Evolutionary conservation across 2,329 filamentous ascomycete genomes (phyloP).

Genomic region (Biscogniauxia sp.): DNA sequence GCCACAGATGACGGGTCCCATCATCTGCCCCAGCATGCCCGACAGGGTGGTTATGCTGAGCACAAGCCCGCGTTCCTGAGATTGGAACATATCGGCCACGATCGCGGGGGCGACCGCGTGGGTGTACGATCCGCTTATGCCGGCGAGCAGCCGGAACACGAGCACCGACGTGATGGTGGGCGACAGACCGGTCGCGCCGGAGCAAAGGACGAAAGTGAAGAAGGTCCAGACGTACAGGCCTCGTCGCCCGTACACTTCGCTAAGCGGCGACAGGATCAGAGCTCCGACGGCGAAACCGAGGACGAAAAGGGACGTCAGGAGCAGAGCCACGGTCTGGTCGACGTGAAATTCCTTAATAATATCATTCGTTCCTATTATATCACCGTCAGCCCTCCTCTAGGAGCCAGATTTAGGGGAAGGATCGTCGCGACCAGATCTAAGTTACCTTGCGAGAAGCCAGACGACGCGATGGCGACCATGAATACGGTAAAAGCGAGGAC

Average conservation of each 20-base stretch:
- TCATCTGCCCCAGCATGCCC: conserved; percentile 22
- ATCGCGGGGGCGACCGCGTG: conserved; percentile 10
- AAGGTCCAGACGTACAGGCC: conserved; percentile 11
- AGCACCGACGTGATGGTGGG: conserved; percentile 8
- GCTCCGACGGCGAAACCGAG: conserved; percentile 31
- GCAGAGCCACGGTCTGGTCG: conserved; percentile 38
- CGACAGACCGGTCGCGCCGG: conserved; percentile 6
- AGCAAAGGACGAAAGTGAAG: conserved; percentile 4
- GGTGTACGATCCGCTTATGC: conserved; percentile 11
- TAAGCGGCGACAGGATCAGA: conserved; percentile 31
- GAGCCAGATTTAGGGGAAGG: conserved; percentile 1
- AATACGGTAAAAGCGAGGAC: conserved; percentile 41
- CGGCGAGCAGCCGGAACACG: conserved; percentile 7
- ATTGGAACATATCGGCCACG: conserved; percentile 11
- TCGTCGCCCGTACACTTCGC: conserved; percentile 32
- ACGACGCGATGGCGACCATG: conserved; percentile 42
- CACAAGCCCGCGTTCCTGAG: conserved; percentile 11
- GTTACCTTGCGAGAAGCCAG: conserved; percentile 33
- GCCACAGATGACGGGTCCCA: conserved; percentile 19
- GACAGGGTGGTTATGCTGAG: conserved; percentile 15
- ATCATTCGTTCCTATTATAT: conserved; percentile 33
- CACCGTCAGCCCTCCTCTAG: conserved; percentile 4
- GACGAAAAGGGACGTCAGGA: conserved; percentile 31
- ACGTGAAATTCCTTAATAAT: conserved; percentile 38
- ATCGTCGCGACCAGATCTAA: not conserved